Base-by-base conservation (phyloP, 2,329 filamentous ascomycete species). In the Fusarium illudens region DNA sequence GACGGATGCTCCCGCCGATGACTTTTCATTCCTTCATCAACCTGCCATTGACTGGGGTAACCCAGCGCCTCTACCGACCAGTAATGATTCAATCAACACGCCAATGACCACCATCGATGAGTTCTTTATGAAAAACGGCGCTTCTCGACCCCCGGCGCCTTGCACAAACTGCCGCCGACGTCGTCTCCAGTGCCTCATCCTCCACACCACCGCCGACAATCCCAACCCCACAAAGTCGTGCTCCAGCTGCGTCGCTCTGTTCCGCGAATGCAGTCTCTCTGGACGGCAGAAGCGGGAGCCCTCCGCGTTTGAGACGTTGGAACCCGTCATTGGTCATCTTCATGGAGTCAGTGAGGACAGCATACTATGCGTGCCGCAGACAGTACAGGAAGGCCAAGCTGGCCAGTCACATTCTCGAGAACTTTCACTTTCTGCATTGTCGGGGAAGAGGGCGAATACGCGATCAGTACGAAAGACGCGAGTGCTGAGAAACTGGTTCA, bases 241-340 rank as follows among this genome's bases (percentile, higher is more conserved):
- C 65, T 84, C 83, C 4, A 84, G 81, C 62, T 85, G 84, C 58
- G 84, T 83, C 5, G 83, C 83, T 0, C 73, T 85, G 2, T 85
- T 83, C 58, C 76, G 83, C 2, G 81, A 84, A 60, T 86, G 84
- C 69, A 85, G 84, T 52, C 75, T 85, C 6, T 79, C 83, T 1
- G 79, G 77, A 12, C 76, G 79, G 17, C 76, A 76, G 34, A 86
- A 86, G 64, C 79, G 83, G 9, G 75, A 79, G 2, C 77, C 82
- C 0, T 82, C 79, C 0, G 72, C 76, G 3, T 86, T 84, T 65
- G 84, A 85, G 71, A 84, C 83, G 0, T 68, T 77, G 0, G 71
- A 77, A 10, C 84, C 83, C 0, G 83, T 84, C 10, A 78, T 84
- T 22, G 82, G 83, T 2, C 81, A 82, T 55, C 76, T 85, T 1